Base-by-base conservation (phyloP, 306 rosid species). In the Lathyrus sativus region DNA sequence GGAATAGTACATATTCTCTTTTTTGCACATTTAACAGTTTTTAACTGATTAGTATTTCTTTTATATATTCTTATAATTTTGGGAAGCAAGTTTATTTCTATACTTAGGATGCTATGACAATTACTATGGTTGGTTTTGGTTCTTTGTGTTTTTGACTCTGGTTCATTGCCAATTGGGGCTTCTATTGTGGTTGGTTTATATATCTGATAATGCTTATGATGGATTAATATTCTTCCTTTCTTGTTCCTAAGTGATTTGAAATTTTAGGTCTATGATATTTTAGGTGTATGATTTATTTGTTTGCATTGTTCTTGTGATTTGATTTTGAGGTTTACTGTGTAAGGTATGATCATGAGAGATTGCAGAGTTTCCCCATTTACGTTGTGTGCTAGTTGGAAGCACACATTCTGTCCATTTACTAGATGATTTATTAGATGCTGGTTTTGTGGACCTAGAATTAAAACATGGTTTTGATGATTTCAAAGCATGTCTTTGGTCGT, bases 1-100 rank as follows among this genome's bases (percentile, higher is more conserved):
- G 72, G 81, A 80, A 72, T 83, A 82, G 88, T 86, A 88, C 77
- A 85, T 86, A 81, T 41, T 78, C 77, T 79, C 76, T 69, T 41
- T 46, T 68, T 58, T 43, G 65, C 17, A 48, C 41, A 48, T 72
- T 62, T 65, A 8, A 53, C 65, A 71, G 62, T 58, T 62, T 59
- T 22, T 75, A 69, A 15, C 41, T 46, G 35, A 17, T 59, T 77
- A 65, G 57, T 60, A 61, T 59, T 45, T 64, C 69, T 64, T 56
- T 56, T 28, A 29, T 72, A 56, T 71, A 35, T 71, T 76, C 29
- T 42, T 45, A 76, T 78, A 50, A 66, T 72, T 70, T 62, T 43
- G 46, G 48, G 46, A 42, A 19, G 33, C 29, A 39, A 45, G 63
- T 75, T 72, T 35, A 2, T 35, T 35, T 7, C 39, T 71, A 76